Conservation (phyloP, 257 asterid species). For the Lavandula angustifolia region DNA sequence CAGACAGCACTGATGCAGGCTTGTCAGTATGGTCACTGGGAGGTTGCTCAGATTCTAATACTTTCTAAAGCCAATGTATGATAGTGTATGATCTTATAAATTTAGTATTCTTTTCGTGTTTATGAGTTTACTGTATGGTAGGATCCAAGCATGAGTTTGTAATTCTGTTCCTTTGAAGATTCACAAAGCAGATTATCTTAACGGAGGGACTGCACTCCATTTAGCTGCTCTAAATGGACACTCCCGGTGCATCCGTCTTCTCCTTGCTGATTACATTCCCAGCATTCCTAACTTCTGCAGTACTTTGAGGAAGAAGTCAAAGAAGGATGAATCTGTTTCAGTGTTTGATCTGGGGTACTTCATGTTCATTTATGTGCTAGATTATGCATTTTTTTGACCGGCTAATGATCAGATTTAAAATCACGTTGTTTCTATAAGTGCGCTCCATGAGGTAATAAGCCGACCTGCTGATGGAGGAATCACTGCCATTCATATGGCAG, state of each 20-base stretch:
- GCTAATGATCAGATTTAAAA: conserved; percentile 16
- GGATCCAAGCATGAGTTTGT: conserved; percentile 20
- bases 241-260: conserved; percentile 72
- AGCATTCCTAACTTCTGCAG: conserved; percentile 66
- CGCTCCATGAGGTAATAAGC: conserved; percentile 60
- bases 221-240: conserved; percentile 91
- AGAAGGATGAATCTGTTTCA: conserved; percentile 42
- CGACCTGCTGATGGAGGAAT: conserved; percentile 91
- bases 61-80: conserved; percentile 81
- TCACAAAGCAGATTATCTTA: conserved; percentile 79
- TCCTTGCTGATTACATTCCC: conserved; percentile 82
- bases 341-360: conserved; percentile 63
- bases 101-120: neutral
- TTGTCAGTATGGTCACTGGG: conserved; percentile 94
- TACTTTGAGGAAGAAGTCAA: conserved; percentile 46
- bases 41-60: conserved; percentile 82
- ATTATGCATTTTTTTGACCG: neutral
- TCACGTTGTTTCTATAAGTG: conserved; percentile 41
- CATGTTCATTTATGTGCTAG: conserved; percentile 12
- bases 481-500: conserved; percentile 92
- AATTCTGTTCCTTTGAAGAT: conserved; percentile 47
- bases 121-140: neutral
- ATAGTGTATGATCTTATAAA: conserved; percentile 15
- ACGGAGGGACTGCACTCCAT: conserved; percentile 91
- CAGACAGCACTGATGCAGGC: conserved; percentile 98